Percentiles rank a stretch among this genome's conserved stretches.
Conservation (phyloP, 352 stramenopile genomes). For the Nothophytophthora sp. region DNA sequence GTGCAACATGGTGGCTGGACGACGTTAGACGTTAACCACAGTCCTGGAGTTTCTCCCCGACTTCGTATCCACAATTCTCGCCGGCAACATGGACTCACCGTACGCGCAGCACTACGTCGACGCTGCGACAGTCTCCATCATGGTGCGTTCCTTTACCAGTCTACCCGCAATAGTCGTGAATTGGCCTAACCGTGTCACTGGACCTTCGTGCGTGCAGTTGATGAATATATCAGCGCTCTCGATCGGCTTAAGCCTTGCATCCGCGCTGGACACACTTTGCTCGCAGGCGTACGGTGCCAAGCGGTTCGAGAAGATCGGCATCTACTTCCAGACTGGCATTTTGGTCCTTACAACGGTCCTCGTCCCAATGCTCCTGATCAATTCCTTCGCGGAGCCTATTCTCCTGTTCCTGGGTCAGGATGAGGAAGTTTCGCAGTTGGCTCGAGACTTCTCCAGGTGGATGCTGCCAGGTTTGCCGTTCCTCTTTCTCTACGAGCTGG, state of each 20-base stretch:
- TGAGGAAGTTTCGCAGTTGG: conserved; percentile 40
- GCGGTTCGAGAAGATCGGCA: conserved; percentile 57
- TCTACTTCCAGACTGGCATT: conserved; percentile 70
- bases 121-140: conserved; percentile 45
- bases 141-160: conserved; percentile 21
- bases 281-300: conserved; percentile 61
- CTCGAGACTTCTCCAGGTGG: conserved; percentile 59
- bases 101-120: conserved; percentile 59
- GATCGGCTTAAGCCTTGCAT: conserved; percentile 58
- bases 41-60: conserved; percentile 37
- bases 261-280: conserved; percentile 76
- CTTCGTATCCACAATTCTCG: conserved; percentile 47
- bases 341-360: conserved; percentile 41
- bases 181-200: neutral
- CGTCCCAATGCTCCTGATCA: conserved; percentile 51
- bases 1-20: neutral
- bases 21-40: conserved; percentile 9
- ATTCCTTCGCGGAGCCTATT: conserved; percentile 46
- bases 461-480: conserved; percentile 61
- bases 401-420: conserved; percentile 42
- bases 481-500: conserved; percentile 75
- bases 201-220: conserved; percentile 28
- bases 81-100: conserved; percentile 55
- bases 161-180: neutral
- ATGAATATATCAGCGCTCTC: conserved; percentile 62